Percentiles rank a stretch among this genome's conserved stretches.
Evolutionary conservation across 192 early-diverging fungal species (phyloP).

Genomic region (Coemansia sp.): DNA sequence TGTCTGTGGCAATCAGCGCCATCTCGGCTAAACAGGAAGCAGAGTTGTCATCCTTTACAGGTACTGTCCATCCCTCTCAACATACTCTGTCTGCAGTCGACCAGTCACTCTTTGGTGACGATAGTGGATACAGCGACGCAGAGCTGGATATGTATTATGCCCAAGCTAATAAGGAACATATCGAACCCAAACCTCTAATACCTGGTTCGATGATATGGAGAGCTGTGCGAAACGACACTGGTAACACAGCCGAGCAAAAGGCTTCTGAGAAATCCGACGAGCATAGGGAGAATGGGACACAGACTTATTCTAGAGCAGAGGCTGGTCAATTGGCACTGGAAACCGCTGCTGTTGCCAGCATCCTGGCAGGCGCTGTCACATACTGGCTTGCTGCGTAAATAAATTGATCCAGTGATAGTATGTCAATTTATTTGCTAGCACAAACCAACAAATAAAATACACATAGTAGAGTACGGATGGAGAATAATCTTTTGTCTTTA

Average conservation of each 20-base stretch:
- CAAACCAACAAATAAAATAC: too few species aligned
- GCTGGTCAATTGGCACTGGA: constrained; percentile 25
- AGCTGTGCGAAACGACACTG: constrained; percentile 2
- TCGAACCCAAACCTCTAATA: constrained; percentile 6
- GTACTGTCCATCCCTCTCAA: neutral
- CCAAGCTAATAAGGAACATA: constrained; percentile 8
- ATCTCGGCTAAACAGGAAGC: constrained; percentile 24
- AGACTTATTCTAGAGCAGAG: constrained; percentile 16
- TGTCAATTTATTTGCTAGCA: too few species aligned
- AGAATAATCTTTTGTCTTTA: too few species aligned
- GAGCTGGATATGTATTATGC: constrained; percentile 51
- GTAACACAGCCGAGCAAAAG: neutral
- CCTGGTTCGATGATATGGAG: constrained; percentile 26
- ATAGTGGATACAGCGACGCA: constrained; percentile 29
- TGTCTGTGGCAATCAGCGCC: constrained; percentile 17
- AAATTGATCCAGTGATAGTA: too few species aligned
- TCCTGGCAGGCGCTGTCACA: constrained; percentile 6
- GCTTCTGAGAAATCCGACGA: neutral
- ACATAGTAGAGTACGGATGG: too few species aligned
- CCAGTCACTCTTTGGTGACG: constrained; percentile 4
- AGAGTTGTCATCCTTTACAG: constrained; percentile 6
- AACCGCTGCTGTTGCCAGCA: constrained; percentile 16
- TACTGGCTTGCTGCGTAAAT: constrained; percentile 7
- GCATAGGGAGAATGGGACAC: too few species aligned
- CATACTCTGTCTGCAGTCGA: neutral